Conservation (phyloP, 441 rosid species). For the Hypseocharis bilobata region DNA sequence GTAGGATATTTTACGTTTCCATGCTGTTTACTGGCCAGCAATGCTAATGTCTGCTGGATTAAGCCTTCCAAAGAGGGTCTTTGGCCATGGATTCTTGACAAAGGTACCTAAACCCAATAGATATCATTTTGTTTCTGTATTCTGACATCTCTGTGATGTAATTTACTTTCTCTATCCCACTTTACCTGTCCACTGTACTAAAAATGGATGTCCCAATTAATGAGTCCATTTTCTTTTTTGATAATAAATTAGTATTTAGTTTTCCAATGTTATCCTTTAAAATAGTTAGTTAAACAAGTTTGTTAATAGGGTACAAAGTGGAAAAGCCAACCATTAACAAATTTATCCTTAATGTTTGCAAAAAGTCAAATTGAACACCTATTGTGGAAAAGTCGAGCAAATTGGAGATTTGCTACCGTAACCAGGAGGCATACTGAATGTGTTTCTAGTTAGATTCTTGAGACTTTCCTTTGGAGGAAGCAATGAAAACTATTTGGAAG, state of each 20-base stretch:
- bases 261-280: too few relatives aligned
- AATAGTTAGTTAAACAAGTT: too few relatives aligned
- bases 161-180: too few relatives aligned
- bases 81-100: slow-evolving; percentile 92
- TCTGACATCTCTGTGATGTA: neutral
- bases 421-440: neutral
- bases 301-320: too few relatives aligned
- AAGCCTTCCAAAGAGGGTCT: slow-evolving; percentile 66
- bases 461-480: neutral
- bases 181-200: too few relatives aligned
- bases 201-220: too few relatives aligned
- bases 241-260: too few relatives aligned
- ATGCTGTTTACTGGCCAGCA: slow-evolving; percentile 98
- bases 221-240: too few relatives aligned
- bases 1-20: slow-evolving; percentile 94
- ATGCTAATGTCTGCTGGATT: slow-evolving; percentile 93
- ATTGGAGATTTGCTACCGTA: neutral
- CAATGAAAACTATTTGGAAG: neutral
- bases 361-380: too few relatives aligned
- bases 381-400: too few relatives aligned
- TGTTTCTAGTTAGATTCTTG: neutral
- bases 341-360: too few relatives aligned
- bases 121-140: neutral
- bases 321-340: too few relatives aligned
- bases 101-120: slow-evolving; percentile 41